Evolutionary conservation across 1,284 basidiomycete species (phyloP).

Genomic region (Trametes polyzona): DNA sequence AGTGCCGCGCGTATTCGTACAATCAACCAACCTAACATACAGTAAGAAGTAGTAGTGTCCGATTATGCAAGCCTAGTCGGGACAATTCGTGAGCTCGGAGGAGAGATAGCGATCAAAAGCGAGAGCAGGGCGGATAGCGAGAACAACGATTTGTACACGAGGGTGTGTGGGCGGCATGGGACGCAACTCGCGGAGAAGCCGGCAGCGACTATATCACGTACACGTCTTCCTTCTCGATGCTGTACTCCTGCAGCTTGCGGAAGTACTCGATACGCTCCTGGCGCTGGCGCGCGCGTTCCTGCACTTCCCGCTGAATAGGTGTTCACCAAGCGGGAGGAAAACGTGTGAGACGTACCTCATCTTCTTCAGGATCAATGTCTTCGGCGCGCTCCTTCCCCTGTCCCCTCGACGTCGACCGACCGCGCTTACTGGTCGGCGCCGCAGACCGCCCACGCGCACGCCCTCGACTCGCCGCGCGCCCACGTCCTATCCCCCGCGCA

Average conservation of each 20-base stretch:
- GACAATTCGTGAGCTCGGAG: too few species aligned
- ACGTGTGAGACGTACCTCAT: conserved; percentile 31
- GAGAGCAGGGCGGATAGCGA: not conserved
- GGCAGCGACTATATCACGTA: conserved; percentile 33
- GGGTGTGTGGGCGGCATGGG: not conserved
- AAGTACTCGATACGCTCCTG: conserved; percentile 36
- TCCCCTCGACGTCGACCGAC: conserved; percentile 20
- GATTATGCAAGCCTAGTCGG: not conserved
- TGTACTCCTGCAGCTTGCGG: conserved; percentile 34
- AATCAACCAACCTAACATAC: too few species aligned
- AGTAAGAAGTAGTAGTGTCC: not conserved
- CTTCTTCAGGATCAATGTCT: conserved; percentile 25
- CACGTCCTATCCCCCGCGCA: conserved; percentile 15
- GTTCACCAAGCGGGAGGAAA: too few species aligned
- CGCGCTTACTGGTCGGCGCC: conserved; percentile 12
- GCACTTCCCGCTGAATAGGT: too few species aligned
- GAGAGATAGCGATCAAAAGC: not conserved
- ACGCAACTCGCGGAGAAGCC: not conserved
- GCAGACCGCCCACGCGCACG: conserved; percentile 3
- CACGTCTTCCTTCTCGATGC: conserved; percentile 37
- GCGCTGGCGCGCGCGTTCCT: conserved; percentile 29
- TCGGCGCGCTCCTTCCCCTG: conserved; percentile 27
- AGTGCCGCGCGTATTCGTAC: not conserved
- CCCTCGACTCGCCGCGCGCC: conserved; percentile 7
- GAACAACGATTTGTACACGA: not conserved